Percentiles rank a stretch among this genome's conserved stretches.
Evolutionary conservation across 179 eudicot genomes (phyloP).

Genomic region (Carnegiea gigantea): DNA sequence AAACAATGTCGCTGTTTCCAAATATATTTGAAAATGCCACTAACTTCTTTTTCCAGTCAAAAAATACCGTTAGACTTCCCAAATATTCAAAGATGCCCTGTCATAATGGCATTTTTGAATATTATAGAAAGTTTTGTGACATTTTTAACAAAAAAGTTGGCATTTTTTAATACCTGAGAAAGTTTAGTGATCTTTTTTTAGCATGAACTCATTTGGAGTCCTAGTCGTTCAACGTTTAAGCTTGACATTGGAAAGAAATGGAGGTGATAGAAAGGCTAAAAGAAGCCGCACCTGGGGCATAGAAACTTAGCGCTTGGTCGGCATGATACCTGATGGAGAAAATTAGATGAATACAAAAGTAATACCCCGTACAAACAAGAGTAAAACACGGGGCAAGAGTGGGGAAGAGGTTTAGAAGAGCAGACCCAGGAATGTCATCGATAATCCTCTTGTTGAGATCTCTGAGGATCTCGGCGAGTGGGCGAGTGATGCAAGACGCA

Average conservation of each 20-base stretch:
- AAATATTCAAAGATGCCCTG: too few relatives aligned
- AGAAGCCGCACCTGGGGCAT: slow-evolving; percentile 71
- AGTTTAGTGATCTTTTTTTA: too few relatives aligned
- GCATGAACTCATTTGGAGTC: too few relatives aligned
- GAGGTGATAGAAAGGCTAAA: neutral
- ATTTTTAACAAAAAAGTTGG: too few relatives aligned
- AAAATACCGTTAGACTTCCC: too few relatives aligned
- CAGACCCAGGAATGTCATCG: slow-evolving; percentile 79
- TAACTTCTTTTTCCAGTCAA: too few relatives aligned
- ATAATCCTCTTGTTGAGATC: slow-evolving; percentile 90
- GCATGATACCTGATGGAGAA: slow-evolving; percentile 74
- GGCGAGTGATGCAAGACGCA: slow-evolving; percentile 65
- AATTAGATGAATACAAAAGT: neutral
- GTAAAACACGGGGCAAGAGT: neutral
- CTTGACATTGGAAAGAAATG: neutral
- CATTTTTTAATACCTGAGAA: too few relatives aligned
- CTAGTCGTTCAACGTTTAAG: neutral
- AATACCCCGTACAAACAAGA: too few relatives aligned
- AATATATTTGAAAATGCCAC: too few relatives aligned
- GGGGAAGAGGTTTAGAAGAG: neutral
- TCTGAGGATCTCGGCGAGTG: slow-evolving; percentile 79
- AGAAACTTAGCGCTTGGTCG: slow-evolving; percentile 90
- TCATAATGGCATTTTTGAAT: too few relatives aligned
- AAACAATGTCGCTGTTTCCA: too few relatives aligned
- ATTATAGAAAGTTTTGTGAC: too few relatives aligned